Evolutionary conservation across 1,284 basidiomycete species (phyloP).

Genomic region (Austroboletus novae-zelandiae): DNA sequence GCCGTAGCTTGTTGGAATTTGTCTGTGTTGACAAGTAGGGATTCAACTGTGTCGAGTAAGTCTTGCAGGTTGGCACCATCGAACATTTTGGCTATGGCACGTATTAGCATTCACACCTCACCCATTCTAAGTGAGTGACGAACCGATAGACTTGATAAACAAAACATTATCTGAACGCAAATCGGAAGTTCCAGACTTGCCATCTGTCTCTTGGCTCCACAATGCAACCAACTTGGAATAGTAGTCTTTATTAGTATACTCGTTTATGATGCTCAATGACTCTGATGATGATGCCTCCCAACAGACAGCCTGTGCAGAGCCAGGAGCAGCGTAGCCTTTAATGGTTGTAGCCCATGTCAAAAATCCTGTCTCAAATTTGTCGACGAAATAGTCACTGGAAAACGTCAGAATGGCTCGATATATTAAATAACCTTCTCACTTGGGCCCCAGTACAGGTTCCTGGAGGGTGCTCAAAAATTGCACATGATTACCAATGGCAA

Average conservation of each 20-base stretch:
- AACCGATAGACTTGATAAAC: conserved; percentile 71
- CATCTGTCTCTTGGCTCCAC: conserved; percentile 73
- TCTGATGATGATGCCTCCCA: conserved; percentile 69
- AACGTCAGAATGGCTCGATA: conserved; percentile 6
- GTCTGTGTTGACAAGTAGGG: conserved; percentile 66
- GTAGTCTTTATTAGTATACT: conserved; percentile 56
- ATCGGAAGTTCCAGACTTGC: conserved; percentile 48
- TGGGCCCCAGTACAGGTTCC: conserved; percentile 37
- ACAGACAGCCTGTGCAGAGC: conserved; percentile 40
- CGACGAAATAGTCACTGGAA: conserved; percentile 56
- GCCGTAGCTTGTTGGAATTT: conserved; percentile 92
- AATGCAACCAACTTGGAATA: conserved; percentile 56
- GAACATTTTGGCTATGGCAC: conserved; percentile 59
- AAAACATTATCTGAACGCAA: conserved; percentile 63
- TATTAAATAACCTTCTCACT: conserved; percentile 12
- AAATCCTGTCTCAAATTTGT: conserved; percentile 86
- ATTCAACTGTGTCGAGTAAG: conserved; percentile 56
- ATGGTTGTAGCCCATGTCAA: conserved; percentile 76
- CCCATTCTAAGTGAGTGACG: conserved; percentile 11
- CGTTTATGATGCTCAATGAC: conserved; percentile 58
- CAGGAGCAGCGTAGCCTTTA: conserved; percentile 61
- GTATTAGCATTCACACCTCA: conserved; percentile 2
- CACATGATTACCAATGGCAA: conserved; percentile 50
- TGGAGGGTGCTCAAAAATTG: conserved; percentile 48
- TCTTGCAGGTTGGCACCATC: conserved; percentile 53